Evolutionary conservation across 2,329 filamentous ascomycete species (phyloP).

Genomic region (Aphanoascus verrucosus): DNA sequence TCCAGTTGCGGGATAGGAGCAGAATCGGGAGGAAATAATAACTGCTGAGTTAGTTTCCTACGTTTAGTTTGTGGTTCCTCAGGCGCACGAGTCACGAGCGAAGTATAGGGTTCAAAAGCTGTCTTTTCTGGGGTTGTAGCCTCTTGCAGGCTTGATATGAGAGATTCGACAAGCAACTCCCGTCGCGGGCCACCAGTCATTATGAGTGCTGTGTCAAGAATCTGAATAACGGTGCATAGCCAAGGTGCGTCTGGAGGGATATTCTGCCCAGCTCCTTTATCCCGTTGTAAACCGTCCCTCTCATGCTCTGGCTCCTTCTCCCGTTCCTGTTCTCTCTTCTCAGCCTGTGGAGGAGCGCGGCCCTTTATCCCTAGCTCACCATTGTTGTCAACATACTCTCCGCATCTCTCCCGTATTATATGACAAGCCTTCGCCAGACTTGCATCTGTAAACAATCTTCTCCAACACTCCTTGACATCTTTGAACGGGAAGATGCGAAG

Average conservation of each 20-base stretch:
- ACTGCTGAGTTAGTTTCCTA: conserved; percentile 21
- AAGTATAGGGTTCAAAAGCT: conserved; percentile 7
- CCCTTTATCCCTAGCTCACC: not conserved
- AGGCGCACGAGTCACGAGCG: conserved; percentile 7
- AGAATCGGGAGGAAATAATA: conserved; percentile 26
- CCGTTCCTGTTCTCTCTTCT: no score
- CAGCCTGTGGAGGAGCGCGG: no score
- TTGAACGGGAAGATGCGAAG: conserved; percentile 48
- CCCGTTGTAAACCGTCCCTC: conserved; percentile 2
- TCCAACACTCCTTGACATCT: conserved; percentile 47
- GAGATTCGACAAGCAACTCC: conserved; percentile 33
- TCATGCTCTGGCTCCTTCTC: not conserved
- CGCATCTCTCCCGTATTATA: conserved; percentile 17
- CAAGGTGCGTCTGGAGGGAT: conserved; percentile 28
- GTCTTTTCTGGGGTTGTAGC: conserved; percentile 9
- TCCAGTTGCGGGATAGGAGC: conserved; percentile 26
- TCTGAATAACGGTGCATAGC: conserved; percentile 50
- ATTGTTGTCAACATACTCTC: conserved; percentile 9
- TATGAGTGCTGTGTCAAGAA: conserved; percentile 67
- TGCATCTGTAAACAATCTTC: conserved; percentile 48
- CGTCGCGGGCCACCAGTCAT: conserved; percentile 56
- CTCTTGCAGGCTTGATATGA: conserved; percentile 28
- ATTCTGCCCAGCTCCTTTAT: conserved; percentile 5
- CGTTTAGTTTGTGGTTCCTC: conserved; percentile 21
- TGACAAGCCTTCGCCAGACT: conserved; percentile 39